Conservation (phyloP, 208 protist species). For the Leishmania guyanensis region DNA sequence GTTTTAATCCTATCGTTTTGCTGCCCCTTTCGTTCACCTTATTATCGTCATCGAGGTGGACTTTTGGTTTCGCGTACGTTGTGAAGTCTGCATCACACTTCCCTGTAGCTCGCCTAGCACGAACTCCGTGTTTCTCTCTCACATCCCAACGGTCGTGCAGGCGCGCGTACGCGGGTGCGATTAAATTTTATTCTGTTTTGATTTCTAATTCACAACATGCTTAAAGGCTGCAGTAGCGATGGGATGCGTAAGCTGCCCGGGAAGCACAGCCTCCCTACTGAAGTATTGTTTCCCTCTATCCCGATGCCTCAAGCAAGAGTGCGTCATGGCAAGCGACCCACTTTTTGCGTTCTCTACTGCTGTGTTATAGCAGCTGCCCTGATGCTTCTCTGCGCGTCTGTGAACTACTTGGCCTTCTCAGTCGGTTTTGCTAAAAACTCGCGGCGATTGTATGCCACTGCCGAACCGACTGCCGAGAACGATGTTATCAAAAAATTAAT, state of each 20-base stretch:
- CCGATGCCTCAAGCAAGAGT: neutral
- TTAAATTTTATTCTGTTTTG: too few species aligned
- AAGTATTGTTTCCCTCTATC: neutral
- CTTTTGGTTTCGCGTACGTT: too few species aligned
- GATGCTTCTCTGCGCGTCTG: neutral
- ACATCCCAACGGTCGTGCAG: neutral
- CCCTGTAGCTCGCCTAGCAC: too few species aligned
- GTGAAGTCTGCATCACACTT: too few species aligned
- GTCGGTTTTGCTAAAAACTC: neutral
- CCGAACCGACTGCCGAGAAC: neutral
- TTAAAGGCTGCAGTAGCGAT: neutral
- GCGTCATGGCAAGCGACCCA: neutral
- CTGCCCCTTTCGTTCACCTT: too few species aligned
- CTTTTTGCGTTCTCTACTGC: neutral
- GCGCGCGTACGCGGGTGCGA: neutral
- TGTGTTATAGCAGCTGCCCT: neutral
- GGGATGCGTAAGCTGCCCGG: neutral
- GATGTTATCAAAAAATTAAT: neutral
- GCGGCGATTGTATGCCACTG: neutral
- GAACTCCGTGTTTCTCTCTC: neutral
- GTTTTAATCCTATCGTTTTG: too few species aligned
- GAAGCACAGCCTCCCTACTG: neutral
- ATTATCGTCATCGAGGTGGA: too few species aligned
- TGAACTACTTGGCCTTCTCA: neutral
- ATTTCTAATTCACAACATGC: neutral